phyloP scores from a whole-genome alignment of 352 stramenopile species.

The Globisporangium barbulae region DNA sequence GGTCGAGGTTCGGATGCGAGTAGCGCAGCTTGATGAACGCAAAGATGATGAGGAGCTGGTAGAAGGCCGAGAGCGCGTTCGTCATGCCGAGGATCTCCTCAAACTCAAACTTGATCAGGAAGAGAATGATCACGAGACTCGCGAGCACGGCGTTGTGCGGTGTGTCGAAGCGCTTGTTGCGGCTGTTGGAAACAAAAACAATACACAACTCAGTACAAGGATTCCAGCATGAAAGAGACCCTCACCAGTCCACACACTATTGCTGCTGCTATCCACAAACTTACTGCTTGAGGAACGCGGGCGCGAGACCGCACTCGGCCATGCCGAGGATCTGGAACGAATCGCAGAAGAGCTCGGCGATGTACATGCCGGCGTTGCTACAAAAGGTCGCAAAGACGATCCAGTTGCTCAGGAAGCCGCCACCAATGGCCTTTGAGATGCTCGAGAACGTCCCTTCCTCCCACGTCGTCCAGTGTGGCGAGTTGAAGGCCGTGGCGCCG shows the following conservation, averaged over 20 bases:
- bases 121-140: constrained; percentile 46
- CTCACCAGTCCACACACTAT: constrained; percentile 9
- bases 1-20: constrained; percentile 32
- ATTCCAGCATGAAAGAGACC: neutral
- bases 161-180: constrained; percentile 53
- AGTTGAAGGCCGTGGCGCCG: constrained; percentile 63
- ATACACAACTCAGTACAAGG: neutral
- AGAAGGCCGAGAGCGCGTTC: constrained; percentile 88
- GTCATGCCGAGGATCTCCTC: constrained; percentile 81
- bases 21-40: constrained; percentile 90
- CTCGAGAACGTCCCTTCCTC: constrained; percentile 88
- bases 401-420: constrained; percentile 85
- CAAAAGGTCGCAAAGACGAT: constrained; percentile 86
- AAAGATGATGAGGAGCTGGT: constrained; percentile 83
- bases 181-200: constrained; percentile 16
- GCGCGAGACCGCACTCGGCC: constrained; percentile 84
- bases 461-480: constrained; percentile 75
- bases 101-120: constrained; percentile 62
- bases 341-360: constrained; percentile 92
- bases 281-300: constrained; percentile 80
- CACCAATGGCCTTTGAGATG: constrained; percentile 80
- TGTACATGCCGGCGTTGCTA: constrained; percentile 90
- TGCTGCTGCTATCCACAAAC: constrained; percentile 37
- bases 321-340: constrained; percentile 84
- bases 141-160: constrained; percentile 43